Evolutionary conservation across 768 basidiomycete species (phyloP).

Genomic region (Boletus pseudopeckii): DNA sequence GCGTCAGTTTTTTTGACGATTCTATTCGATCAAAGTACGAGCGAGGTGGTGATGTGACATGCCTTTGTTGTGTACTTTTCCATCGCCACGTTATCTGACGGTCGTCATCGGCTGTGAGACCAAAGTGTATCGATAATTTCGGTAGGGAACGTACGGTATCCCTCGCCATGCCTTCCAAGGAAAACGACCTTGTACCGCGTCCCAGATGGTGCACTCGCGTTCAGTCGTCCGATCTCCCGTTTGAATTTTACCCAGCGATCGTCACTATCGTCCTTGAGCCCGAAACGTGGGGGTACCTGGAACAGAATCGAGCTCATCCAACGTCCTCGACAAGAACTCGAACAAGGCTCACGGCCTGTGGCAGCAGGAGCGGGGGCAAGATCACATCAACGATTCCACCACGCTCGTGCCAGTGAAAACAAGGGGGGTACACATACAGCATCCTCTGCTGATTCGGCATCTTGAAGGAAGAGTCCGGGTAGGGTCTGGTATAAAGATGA

Average conservation of each 20-base stretch:
- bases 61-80: slow-evolving; percentile 56
- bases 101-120: slow-evolving; percentile 44
- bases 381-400: not conserved
- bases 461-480: slow-evolving; percentile 19
- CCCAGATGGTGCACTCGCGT: slow-evolving; percentile 35
- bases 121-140: not conserved
- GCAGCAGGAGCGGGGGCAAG: not conserved
- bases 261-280: slow-evolving; percentile 49
- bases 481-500: slow-evolving; percentile 1
- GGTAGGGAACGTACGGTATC: slow-evolving; percentile 51
- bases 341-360: slow-evolving; percentile 15
- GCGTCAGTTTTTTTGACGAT: not conserved
- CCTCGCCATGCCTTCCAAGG: slow-evolving; percentile 69
- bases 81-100: slow-evolving; percentile 66
- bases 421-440: slow-evolving; percentile 6
- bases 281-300: slow-evolving; percentile 57
- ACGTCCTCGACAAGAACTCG: not conserved
- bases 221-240: slow-evolving; percentile 41
- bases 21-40: not conserved
- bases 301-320: not conserved
- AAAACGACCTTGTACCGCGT: slow-evolving; percentile 61
- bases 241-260: slow-evolving; percentile 51
- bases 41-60: slow-evolving; percentile 1
- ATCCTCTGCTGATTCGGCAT: slow-evolving; percentile 7
- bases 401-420: too few relatives aligned